These are phyloP conservation scores for Candida jianshihensis DNA, from an alignment of 805 yeast species.

Conservation along the genomic window DNA sequence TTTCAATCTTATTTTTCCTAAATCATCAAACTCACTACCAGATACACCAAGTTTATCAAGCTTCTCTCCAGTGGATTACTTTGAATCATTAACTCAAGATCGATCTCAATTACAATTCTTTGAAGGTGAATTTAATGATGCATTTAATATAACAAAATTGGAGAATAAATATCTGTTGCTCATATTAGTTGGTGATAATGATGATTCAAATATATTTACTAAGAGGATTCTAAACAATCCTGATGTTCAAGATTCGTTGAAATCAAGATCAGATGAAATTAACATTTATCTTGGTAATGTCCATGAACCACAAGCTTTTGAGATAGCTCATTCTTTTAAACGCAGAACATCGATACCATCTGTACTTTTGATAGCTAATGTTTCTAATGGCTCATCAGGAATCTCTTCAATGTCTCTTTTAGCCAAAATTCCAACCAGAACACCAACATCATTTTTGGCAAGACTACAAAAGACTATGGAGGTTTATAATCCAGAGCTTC, in stretches of 20 bases:
- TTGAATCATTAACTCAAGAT: conserved; percentile 12
- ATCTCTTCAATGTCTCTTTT: conserved; percentile 28
- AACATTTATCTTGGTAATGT: conserved; percentile 60
- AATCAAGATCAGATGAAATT: conserved; percentile 32
- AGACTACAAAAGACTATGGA: conserved; percentile 36
- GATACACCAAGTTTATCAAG: conserved; percentile 16
- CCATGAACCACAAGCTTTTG: conserved; percentile 57
- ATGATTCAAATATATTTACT: conserved; percentile 32
- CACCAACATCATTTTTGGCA: conserved; percentile 27
- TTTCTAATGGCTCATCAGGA: conserved; percentile 35
- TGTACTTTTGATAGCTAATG: conserved; percentile 47
- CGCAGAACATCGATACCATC: conserved; percentile 47
- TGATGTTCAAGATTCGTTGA: conserved; percentile 31
- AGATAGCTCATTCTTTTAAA: conserved; percentile 50
- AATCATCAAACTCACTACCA: conserved; percentile 27
- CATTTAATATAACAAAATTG: conserved; percentile 11
- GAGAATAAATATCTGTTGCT: conserved; percentile 17
- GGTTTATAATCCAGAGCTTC: conserved; percentile 56
- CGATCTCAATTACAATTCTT: conserved; percentile 5
- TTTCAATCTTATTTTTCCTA: conserved; percentile 30
- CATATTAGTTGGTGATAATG: conserved; percentile 14
- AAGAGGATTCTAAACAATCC: conserved; percentile 40
- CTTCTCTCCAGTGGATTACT: conserved; percentile 11
- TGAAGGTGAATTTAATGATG: conserved; percentile 17
- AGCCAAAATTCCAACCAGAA: conserved; percentile 23